These are phyloP conservation scores for Echium plantagineum DNA, from an alignment of 257 asterid species.

Conservation along the genomic window DNA sequence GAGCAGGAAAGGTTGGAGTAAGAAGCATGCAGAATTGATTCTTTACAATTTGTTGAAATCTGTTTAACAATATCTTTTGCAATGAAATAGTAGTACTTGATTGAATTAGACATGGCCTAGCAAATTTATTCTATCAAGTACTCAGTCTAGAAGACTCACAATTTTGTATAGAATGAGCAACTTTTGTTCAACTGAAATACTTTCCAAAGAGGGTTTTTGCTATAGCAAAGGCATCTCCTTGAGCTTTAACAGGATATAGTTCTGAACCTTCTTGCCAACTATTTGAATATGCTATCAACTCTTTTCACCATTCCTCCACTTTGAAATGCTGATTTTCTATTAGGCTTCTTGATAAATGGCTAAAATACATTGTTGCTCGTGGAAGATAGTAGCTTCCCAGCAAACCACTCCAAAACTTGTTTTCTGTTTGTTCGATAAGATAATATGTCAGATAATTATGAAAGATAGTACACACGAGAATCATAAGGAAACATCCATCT, in stretches of 20 bases:
- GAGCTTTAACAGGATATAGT: conserved; percentile 56
- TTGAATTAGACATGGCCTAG: not conserved
- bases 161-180: not conserved
- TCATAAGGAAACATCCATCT: not conserved
- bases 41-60: not conserved
- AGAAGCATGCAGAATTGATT: not conserved
- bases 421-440: conserved; percentile 38
- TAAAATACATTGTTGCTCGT: conserved; percentile 70
- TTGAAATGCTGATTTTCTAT: conserved; percentile 38
- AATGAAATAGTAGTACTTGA: no score
- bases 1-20: not conserved
- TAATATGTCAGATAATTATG: not conserved
- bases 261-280: conserved; percentile 65
- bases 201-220: conserved; percentile 43
- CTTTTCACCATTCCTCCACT: conserved; percentile 72
- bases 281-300: conserved; percentile 78
- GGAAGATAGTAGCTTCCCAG: conserved; percentile 70
- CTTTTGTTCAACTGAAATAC: conserved; percentile 35
- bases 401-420: conserved; percentile 92
- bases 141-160: not conserved
- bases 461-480: not conserved
- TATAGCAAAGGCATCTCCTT: conserved; percentile 55
- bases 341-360: conserved; percentile 44
- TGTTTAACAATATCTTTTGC: no score
- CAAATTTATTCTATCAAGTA: not conserved